Base-by-base conservation (phyloP, 306 rosid species). In the Potentilla sterilis region DNA sequence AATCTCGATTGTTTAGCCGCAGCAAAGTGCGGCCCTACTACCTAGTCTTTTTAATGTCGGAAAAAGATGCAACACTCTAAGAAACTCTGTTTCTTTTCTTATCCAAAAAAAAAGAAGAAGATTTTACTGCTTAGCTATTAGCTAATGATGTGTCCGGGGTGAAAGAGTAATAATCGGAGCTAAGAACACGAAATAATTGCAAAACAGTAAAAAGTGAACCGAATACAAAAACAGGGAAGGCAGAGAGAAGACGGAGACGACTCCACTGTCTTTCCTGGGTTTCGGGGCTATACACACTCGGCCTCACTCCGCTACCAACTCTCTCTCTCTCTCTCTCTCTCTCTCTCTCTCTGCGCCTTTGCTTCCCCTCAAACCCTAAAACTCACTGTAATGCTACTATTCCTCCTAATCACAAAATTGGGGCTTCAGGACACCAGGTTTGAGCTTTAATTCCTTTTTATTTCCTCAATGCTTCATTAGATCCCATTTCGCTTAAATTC, bases 241-340 rank as follows among this genome's bases (percentile, higher is more conserved):
- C 22, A 38, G 64, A 16, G 19, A 47, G 40, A 37, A 37, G 40
- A 37, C 9, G 43, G 34, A 51, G 22, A 22, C n/a, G 46, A 34
- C 59, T 4, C 63, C 5, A 28, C 61, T 35, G 22, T 37, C 54
- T 64, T 75, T 61, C 65, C 78, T 61, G 78, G 78, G 71, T 63
- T 24, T 61, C 43, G 21, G 72, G 49, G 51, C 13, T 58, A 49
- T 68, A 14, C 73, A 44, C 38, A 37, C 40, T 46, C n/a, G n/a
- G 48, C 13, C 47, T n/a, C 48, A 70, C 58, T 69, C 28, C 28
- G 28, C 28, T 28, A 28, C 28, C 28, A 28, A 28, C 48, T 51
- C n/a, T n/a, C 28, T 46, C 18, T 47, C 18, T 46, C 28, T 28
- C 28, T 28, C 28, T 28, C 28, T 28, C 28, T 28, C 28, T 28